Evolutionary conservation across 148 eudicot species (phyloP).

Genomic region (Simmondsia chinensis): DNA sequence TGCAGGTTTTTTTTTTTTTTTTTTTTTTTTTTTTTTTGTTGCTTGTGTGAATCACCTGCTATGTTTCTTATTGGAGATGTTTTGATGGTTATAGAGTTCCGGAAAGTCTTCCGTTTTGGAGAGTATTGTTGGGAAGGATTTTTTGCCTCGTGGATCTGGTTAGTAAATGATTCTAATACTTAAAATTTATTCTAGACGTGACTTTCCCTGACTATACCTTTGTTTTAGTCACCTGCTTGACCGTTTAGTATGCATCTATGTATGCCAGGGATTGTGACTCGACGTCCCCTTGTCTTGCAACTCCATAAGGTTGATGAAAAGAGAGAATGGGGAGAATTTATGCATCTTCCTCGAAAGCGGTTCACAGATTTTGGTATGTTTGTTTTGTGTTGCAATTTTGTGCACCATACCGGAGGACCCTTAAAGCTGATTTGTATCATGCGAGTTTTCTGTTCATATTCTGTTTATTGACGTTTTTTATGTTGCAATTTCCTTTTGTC

Average conservation of each 20-base stretch:
- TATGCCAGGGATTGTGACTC: conserved; percentile 86
- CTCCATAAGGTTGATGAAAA: conserved; percentile 87
- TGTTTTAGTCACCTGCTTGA: neutral
- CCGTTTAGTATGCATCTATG: conserved; percentile 1
- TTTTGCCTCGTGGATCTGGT: conserved; percentile 99
- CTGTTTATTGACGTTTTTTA: no score
- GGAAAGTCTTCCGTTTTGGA: conserved; percentile 97
- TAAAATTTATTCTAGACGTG: neutral
- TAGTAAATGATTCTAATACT: no score
- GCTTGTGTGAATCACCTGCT: neutral
- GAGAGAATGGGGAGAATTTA: conserved; percentile 95
- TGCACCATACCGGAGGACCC: neutral
- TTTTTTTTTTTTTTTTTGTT: neutral
- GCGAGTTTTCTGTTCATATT: neutral
- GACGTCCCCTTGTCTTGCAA: conserved; percentile 97
- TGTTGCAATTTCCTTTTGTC: no score
- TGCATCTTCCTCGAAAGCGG: conserved; percentile 74
- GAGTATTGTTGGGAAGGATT: conserved; percentile 95
- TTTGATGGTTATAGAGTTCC: conserved; percentile 63
- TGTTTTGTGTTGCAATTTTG: neutral
- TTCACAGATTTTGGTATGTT: conserved; percentile 83
- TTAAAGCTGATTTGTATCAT: neutral
- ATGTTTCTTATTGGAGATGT: neutral
- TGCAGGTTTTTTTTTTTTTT: no score
- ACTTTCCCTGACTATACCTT: neutral